These are phyloP conservation scores for Hypoxylon lienhwacheense DNA, from an alignment of 495 filamentous ascomycete genomes.

Conservation along the genomic window DNA sequence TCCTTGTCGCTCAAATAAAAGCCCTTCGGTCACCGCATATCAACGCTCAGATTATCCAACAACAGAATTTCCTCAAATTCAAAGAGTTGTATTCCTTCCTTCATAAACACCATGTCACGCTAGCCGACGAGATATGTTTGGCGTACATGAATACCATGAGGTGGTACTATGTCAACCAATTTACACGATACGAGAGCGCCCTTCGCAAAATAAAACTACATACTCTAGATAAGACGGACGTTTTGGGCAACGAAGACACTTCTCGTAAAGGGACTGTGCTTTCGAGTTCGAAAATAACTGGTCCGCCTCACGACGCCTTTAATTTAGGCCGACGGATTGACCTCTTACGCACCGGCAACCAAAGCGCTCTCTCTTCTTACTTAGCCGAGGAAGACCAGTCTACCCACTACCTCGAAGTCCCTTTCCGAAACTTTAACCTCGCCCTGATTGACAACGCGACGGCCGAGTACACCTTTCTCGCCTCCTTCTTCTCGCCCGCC, in stretches of 20 bases:
- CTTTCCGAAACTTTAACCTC: slow-evolving; percentile 92
- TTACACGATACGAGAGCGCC: slow-evolving; percentile 80
- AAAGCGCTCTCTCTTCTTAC: slow-evolving; percentile 74
- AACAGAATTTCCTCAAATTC: slow-evolving; percentile 81
- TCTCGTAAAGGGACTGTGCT: slow-evolving; percentile 59
- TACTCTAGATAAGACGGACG: slow-evolving; percentile 77
- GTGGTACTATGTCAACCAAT: slow-evolving; percentile 95
- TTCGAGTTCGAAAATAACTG: slow-evolving; percentile 51
- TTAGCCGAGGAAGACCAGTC: slow-evolving; percentile 84
- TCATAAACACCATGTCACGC: slow-evolving; percentile 69
- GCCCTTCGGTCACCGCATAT: slow-evolving; percentile 89
- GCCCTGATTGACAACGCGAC: slow-evolving; percentile 91
- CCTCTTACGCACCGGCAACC: slow-evolving; percentile 67
- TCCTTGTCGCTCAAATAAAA: slow-evolving; percentile 90
- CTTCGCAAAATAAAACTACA: slow-evolving; percentile 85
- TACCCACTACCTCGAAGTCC: slow-evolving; percentile 82
- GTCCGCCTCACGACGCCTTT: slow-evolving; percentile 80
- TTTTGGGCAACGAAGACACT: slow-evolving; percentile 76
- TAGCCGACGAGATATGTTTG: slow-evolving; percentile 85
- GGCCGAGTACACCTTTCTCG: slow-evolving; percentile 93
- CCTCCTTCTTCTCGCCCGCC: slow-evolving; percentile 76
- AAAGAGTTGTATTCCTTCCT: slow-evolving; percentile 87
- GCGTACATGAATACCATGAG: slow-evolving; percentile 98
- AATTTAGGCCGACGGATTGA: slow-evolving; percentile 83
- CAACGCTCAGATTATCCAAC: slow-evolving; percentile 94